Percentiles rank a stretch among this genome's conserved stretches.
These are phyloP conservation scores for Vanderwaltozyma verrucispora DNA, from an alignment of 805 yeast genomes.

Conservation along the genomic window DNA sequence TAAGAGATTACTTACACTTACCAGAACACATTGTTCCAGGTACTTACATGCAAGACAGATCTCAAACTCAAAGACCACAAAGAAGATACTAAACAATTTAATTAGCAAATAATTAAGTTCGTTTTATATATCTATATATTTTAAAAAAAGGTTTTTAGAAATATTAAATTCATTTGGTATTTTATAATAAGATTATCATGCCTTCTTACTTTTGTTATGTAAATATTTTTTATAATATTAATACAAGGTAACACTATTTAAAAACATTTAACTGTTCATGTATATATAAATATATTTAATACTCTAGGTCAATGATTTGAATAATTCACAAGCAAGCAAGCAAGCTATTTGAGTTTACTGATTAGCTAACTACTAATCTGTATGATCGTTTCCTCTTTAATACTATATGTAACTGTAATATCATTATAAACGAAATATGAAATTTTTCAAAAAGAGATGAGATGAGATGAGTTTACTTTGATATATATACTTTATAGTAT, in stretches of 20 bases:
- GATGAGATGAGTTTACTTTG: slow-evolving; percentile 1
- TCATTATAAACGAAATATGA: background rate
- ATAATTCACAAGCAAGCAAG: too few relatives aligned
- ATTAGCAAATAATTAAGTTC: background rate
- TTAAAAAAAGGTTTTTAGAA: slow-evolving; percentile 3
- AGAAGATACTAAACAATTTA: slow-evolving; percentile 31
- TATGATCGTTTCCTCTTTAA: too few relatives aligned
- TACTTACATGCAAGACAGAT: slow-evolving; percentile 92
- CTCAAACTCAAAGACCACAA: slow-evolving; percentile 63
- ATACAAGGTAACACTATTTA: background rate
- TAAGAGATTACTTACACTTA: slow-evolving; percentile 95
- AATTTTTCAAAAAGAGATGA: slow-evolving; percentile 1
- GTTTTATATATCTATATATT: slow-evolving; percentile 1
- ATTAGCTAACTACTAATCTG: too few relatives aligned
- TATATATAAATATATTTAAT: too few relatives aligned
- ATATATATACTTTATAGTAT: too few relatives aligned
- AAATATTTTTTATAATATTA: too few relatives aligned
- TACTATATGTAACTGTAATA: too few relatives aligned
- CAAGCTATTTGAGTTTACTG: too few relatives aligned
- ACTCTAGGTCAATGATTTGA: too few relatives aligned
- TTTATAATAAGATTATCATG: too few relatives aligned
- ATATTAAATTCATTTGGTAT: background rate
- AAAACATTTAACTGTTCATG: too few relatives aligned
- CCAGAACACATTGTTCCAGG: slow-evolving; percentile 98
- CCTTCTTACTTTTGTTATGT: background rate